A percentile compares a stretch with the other conserved stretches of the same genome.
Conservation (phyloP, 768 basidiomycete species). For the Hygrophorus pudorinus region DNA sequence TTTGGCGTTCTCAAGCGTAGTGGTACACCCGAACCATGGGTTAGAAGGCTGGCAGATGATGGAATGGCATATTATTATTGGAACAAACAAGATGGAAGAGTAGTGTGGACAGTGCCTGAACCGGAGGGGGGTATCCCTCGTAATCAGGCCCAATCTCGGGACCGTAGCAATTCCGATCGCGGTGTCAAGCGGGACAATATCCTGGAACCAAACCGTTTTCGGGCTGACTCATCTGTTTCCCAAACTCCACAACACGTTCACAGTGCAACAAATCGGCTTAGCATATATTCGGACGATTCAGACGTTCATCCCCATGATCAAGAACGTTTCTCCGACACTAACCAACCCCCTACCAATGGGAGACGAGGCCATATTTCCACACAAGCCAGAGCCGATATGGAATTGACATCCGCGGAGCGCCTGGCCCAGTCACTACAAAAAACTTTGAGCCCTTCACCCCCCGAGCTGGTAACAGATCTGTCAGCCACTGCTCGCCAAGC, state of each 20-base stretch:
- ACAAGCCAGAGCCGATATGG: constrained; percentile 20
- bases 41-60: constrained; percentile 70
- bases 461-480: constrained; percentile 52
- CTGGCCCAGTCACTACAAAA: constrained; percentile 59
- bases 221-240: neutral
- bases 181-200: neutral
- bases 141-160: neutral
- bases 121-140: constrained; percentile 7
- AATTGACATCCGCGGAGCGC: constrained; percentile 57
- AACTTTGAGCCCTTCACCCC: constrained; percentile 44
- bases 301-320: constrained; percentile 49
- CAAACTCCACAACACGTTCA: constrained; percentile 19
- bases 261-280: constrained; percentile 29
- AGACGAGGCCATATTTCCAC: constrained; percentile 8
- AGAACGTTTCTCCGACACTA: constrained; percentile 11
- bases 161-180: neutral
- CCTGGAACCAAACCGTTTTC: neutral
- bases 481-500: constrained; percentile 46
- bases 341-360: constrained; percentile 19
- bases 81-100: constrained; percentile 59
- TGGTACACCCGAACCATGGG: constrained; percentile 75
- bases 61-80: constrained; percentile 71
- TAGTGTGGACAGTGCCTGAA: constrained; percentile 64
- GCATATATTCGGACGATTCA: constrained; percentile 75
- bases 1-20: constrained; percentile 52